Base-by-base conservation (phyloP, 2,329 filamentous ascomycete species). In the Chaetomium globosum region DNA sequence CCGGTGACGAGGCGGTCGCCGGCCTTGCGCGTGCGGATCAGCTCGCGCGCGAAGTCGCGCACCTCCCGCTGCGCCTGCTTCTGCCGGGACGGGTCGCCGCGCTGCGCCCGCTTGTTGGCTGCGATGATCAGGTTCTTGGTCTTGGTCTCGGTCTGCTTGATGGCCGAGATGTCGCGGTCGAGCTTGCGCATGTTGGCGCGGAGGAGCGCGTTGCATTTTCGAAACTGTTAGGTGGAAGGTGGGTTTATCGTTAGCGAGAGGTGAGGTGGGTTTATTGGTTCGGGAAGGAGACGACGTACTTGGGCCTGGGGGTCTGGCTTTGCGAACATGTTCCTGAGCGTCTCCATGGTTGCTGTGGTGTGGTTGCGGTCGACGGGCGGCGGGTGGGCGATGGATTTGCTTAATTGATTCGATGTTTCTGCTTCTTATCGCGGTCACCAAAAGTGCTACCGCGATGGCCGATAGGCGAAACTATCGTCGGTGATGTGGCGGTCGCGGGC, bases 251-350 rank as follows among this genome's bases (percentile, higher is more conserved):
- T 43, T 19, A 43, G 16, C 19, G 36, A 16, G 13, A 43, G 16
- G 39, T 91, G 73, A 98, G 90, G 90, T 68, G 98, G 94, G 97
- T 88, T 97, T 98, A 69, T 93, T 89, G 80, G 95, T 89, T 94
- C 98, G 73, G 13, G 31, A n/a, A 28, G n/a, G 10, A 30, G 30
- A 58, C 63, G 30, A 58, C 63, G 71, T 82, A 97, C 94, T 85
- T 99, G 94, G 69, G 90, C 90, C 78, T 96, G 90, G 53, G 95
- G 95, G 75, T 96, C 93, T 46, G 95, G 94, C 79, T 92, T 94
- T 78, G 88, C 92, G 80, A 98, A 94, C 74, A 97, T 87, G 65
- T 89, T 83, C 77, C 88, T 92, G 76, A 98, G 83, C 52, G 90
- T 86, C 81, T 98, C 92, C 95, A 98, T 98, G 74, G 72, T 78